phyloP scores from a whole-genome alignment of 2,329 filamentous ascomycete species.

The Neonectria magnoliae region DNA sequence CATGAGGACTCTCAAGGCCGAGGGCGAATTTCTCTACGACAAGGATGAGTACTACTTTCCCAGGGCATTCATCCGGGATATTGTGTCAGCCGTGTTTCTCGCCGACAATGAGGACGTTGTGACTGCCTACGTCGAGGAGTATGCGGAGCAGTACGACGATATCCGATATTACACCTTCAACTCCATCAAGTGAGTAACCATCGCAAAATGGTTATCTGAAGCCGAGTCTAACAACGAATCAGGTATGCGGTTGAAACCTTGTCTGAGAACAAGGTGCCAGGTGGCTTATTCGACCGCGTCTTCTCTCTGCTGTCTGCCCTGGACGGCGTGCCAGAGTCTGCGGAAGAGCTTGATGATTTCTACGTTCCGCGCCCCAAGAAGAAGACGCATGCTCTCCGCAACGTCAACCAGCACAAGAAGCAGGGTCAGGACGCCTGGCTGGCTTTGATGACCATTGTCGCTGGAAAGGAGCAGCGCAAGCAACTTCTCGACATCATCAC shows the following conservation, averaged over 20 bases:
- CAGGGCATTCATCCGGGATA: slow-evolving; percentile 69
- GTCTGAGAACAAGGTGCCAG: slow-evolving; percentile 26
- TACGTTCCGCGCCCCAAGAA: slow-evolving; percentile 73
- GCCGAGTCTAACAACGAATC: slow-evolving; percentile 2
- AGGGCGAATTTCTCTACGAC: slow-evolving; percentile 70
- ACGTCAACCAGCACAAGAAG: slow-evolving; percentile 77
- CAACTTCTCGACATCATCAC: slow-evolving; percentile 79
- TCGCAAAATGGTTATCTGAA: slow-evolving; percentile 22
- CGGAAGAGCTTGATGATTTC: slow-evolving; percentile 74
- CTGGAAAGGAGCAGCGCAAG: slow-evolving; percentile 81
- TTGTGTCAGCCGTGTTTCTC: slow-evolving; percentile 71
- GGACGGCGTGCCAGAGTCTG: slow-evolving; percentile 74
- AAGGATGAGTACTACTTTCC: slow-evolving; percentile 76
- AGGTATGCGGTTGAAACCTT: slow-evolving; percentile 44
- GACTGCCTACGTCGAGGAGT: slow-evolving; percentile 80
- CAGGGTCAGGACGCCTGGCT: slow-evolving; percentile 90
- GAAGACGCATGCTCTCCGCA: slow-evolving; percentile 72
- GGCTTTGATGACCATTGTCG: slow-evolving; percentile 73
- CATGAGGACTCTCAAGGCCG: slow-evolving; percentile 87
- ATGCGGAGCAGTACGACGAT: slow-evolving; percentile 82
- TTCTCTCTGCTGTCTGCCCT: slow-evolving; percentile 73
- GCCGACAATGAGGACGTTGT: slow-evolving; percentile 68
- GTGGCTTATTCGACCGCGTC: slow-evolving; percentile 61
- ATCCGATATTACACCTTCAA: slow-evolving; percentile 85
- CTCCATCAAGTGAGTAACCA: slow-evolving; percentile 71